Base-by-base conservation (phyloP, 2,329 filamentous ascomycete genomes). In the Gaeumannomyces sp. region DNA sequence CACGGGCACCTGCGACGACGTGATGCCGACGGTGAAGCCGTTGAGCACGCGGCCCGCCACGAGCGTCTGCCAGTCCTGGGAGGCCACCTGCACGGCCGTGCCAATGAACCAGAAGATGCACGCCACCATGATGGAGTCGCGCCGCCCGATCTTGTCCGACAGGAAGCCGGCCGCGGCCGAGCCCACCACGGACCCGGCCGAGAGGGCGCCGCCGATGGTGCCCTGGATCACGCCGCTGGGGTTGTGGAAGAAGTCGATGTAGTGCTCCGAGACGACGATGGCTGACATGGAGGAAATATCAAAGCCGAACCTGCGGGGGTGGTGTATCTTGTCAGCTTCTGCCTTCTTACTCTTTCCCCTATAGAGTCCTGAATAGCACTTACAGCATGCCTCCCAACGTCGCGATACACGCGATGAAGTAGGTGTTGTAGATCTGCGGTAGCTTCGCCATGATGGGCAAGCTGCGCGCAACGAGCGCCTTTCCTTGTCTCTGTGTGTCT, bases 1-100 rank as follows among this genome's bases (percentile, higher is more conserved):
- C 38, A 90, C 86, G 4, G 87, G 86, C 2, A 89, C 87, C 71
- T 89, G 86, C 3, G 86, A 85, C 53, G 85, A 88, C 67, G 84
- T 87, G 71, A 89, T 87, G 69, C 88, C 88, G 64, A 90, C 86
- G 62, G 83, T 82, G 59, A 90, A 73, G 64, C 88, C 88, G 69
- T 87, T 89, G 72, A 90, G 80, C 67, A 88, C 77, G 62, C 83
- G 81, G 8, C 83, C 83, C 27, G 78, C 80, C 62, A 84, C 80
- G 10, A 88, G 71, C 65, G 84, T 81, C 5, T 76, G 79, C 56
- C 89, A 74, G 64, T 87, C 84, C 69, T 85, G 82, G 2, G 85
- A 79, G 11, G 86, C 82, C 66, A 82, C 83, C 67, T 85, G 81
- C 61, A 90, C 79, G 60, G 83, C 80, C 35, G 84, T 86, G 33